Conservation (phyloP, 495 filamentous ascomycete species). For the Penicillium coffeae region DNA sequence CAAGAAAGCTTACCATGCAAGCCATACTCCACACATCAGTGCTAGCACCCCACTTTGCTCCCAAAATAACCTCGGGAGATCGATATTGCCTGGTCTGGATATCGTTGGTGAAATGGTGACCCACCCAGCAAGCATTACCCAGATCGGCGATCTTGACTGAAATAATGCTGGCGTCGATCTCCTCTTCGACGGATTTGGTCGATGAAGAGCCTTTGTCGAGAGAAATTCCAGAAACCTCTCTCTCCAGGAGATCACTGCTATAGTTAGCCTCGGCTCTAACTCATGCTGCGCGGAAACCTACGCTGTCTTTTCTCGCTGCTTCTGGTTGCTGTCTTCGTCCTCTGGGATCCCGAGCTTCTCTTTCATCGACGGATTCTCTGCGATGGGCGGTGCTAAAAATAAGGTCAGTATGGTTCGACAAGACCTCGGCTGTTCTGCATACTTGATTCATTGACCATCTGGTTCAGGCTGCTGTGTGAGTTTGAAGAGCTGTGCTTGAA, state of each 20-base stretch:
- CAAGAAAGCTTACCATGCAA: constrained; percentile 69
- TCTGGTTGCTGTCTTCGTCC: constrained; percentile 64
- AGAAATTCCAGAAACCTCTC: constrained; percentile 92
- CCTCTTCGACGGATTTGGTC: constrained; percentile 36
- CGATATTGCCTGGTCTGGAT: constrained; percentile 98
- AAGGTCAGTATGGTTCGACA: not conserved
- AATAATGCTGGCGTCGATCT: constrained; percentile 68
- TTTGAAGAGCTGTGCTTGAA: constrained; percentile 66
- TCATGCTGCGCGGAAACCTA: constrained; percentile 43
- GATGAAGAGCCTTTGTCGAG: constrained; percentile 64
- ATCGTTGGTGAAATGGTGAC: constrained; percentile 98
- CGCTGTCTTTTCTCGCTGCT: constrained; percentile 91
- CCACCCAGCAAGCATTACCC: constrained; percentile 97
- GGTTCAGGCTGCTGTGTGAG: constrained; percentile 77
- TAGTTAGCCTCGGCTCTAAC: not conserved
- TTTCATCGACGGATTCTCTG: constrained; percentile 52
- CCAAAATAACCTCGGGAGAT: constrained; percentile 94
- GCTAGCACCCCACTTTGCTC: constrained; percentile 96
- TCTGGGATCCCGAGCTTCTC: constrained; percentile 59
- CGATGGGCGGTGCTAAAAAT: constrained; percentile 3
- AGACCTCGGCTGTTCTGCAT: constrained; percentile 21
- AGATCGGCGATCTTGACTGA: constrained; percentile 99
- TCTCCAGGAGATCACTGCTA: constrained; percentile 77
- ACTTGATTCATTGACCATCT: constrained; percentile 76
- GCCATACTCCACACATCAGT: constrained; percentile 99